Base-by-base conservation (phyloP, 371 early-diverging fungal genomes). In the Vairimorpha ceranae region DNA sequence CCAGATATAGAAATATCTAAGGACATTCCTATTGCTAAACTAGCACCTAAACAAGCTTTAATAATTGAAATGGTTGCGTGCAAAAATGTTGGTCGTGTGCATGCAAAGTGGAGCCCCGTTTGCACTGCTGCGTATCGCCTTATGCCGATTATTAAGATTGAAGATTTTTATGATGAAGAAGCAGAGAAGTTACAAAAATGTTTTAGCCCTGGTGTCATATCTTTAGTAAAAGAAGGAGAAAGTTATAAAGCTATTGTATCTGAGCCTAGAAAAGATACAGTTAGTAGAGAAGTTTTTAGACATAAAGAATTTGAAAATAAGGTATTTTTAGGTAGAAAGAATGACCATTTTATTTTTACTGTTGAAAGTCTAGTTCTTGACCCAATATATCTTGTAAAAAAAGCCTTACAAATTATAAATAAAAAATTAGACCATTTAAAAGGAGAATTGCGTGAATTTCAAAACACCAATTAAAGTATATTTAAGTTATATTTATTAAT, bases 101-200 rank as follows among this genome's bases (percentile, higher is more conserved):
- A 99, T 80, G 94, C 97, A 60, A 99, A 99, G 77, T 99, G 90
- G 89, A 92, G 93, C 2, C 98, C 98, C 14, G 98, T 97, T 33
- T 86, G 89, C 70, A 93, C 90, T 14, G 89, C 77, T 35, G 61
- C 71, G 2, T 97, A 97, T 80, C 88, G 95, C 46, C 85, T 95
- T 52, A 84, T 95, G 65, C 97, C 97, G 0, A 93, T 97, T 68
- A 86, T 87, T 73, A 87, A 95, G 65, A 84, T 89, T 70, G 82
- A 89, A 68, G 90, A 92, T 33, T 91, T 95, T 71, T 86, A 85
- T 0, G 94, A 91, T 51, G 89, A 91, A 56, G 87, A 87, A 70
- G 96, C 95, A 0, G 82, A 87, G 66, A 89, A 90, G 76, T 91
- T 97, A 84, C 87, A 88, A 67, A 83, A 85, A 27, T 95, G 94